These are phyloP conservation scores for Cylindrotheca fusiformis DNA, from an alignment of 108 stramenopile genomes.

Conservation along the genomic window DNA sequence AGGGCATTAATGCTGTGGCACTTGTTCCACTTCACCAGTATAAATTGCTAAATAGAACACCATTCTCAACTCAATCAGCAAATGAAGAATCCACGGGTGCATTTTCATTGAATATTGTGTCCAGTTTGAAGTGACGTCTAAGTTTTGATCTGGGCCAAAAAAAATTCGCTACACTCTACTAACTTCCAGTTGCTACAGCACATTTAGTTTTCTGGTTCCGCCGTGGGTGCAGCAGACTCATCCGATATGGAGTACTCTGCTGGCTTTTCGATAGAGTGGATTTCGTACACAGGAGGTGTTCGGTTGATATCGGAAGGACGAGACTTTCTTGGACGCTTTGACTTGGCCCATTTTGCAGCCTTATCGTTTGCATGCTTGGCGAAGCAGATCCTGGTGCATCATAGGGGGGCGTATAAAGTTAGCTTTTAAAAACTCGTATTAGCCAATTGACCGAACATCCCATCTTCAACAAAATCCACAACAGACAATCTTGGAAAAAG, in stretches of 20 bases:
- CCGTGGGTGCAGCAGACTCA: constrained; percentile 26
- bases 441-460: too few species aligned
- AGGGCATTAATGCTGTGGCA: constrained; percentile 35
- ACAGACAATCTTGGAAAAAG: too few species aligned
- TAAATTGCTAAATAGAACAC: too few species aligned
- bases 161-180: too few species aligned
- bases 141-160: too few species aligned
- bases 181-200: too few species aligned
- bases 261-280: constrained; percentile 53
- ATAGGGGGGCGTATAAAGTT: constrained; percentile 4
- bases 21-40: too few species aligned
- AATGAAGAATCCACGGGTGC: too few species aligned
- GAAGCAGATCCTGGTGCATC: constrained; percentile 28
- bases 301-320: constrained; percentile 83
- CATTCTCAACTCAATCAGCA: too few species aligned
- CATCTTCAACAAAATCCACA: too few species aligned
- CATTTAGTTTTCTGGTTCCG: constrained; percentile 33
- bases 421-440: not conserved
- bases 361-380: constrained; percentile 87
- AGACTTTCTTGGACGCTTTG: constrained; percentile 79
- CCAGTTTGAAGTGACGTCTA: too few species aligned
- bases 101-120: too few species aligned
- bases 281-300: constrained; percentile 60
- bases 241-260: constrained; percentile 75
- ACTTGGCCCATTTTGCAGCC: constrained; percentile 76